Evolutionary conservation across 2,329 filamentous ascomycete species (phyloP).

Genomic region (Xylariaceae sp.): DNA sequence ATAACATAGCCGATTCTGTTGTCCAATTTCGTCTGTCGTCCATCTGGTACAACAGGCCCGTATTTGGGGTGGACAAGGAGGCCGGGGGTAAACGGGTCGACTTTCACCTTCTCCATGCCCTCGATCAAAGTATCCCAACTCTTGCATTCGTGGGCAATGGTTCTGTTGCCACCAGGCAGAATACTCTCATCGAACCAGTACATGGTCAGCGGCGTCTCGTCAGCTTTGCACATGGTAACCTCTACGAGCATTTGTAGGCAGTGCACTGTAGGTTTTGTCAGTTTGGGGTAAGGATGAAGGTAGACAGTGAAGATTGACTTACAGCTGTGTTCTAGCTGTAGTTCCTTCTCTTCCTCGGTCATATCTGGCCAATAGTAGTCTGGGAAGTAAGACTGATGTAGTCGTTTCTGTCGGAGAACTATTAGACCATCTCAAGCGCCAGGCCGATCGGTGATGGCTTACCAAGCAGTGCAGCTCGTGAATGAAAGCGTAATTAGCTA

Average conservation of each 20-base stretch:
- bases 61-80: conserved; percentile 24
- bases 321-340: conserved; percentile 23
- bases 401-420: conserved; percentile 16
- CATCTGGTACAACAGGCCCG: conserved; percentile 20
- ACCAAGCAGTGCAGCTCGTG: conserved; percentile 24
- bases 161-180: conserved; percentile 23
- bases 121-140: conserved; percentile 21
- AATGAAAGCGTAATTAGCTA: conserved; percentile 26
- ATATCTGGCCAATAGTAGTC: conserved; percentile 23
- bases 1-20: conserved; percentile 21
- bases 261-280: conserved; percentile 13
- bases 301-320: not conserved
- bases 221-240: conserved; percentile 23
- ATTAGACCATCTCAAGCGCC: not conserved
- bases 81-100: conserved; percentile 23
- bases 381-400: conserved; percentile 25
- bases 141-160: conserved; percentile 23
- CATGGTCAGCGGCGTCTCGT: conserved; percentile 25
- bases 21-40: conserved; percentile 17
- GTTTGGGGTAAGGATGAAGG: not conserved
- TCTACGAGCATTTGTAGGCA: conserved; percentile 25
- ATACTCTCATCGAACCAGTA: conserved; percentile 25
- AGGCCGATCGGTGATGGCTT: not conserved
- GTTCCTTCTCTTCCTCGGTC: conserved; percentile 22
- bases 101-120: conserved; percentile 21